These are phyloP conservation scores for Geranium incanum DNA, from an alignment of 441 rosid species.

Conservation along the genomic window DNA sequence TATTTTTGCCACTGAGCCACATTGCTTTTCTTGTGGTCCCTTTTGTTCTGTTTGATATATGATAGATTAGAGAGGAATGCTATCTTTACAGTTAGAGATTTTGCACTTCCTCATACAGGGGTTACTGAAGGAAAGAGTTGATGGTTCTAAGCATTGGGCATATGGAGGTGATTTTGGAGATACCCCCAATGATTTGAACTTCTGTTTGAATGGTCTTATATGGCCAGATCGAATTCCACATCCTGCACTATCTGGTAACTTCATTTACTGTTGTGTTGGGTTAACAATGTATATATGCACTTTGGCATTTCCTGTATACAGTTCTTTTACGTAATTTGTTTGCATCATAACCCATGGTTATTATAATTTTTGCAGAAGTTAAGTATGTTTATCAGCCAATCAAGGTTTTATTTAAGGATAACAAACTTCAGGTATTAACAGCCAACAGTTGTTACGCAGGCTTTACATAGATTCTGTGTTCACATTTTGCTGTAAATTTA, in stretches of 20 bases:
- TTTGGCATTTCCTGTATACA: conserved; percentile 12
- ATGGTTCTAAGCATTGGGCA: conserved; percentile 82
- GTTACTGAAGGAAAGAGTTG: conserved; percentile 57
- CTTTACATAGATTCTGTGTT: conserved; percentile 17
- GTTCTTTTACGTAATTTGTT: conserved; percentile 17
- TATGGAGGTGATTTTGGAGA: conserved; percentile 99
- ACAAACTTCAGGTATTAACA: conserved; percentile 45
- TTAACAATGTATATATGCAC: conserved; percentile 8
- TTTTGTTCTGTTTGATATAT: neutral
- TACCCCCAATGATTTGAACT: conserved; percentile 83
- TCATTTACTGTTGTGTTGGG: conserved; percentile 16
- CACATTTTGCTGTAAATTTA: conserved; percentile 20
- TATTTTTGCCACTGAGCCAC: conserved; percentile 7
- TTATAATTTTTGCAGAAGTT: conserved; percentile 53
- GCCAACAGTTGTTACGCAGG: conserved; percentile 17
- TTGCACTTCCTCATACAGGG: conserved; percentile 41
- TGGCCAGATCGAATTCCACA: conserved; percentile 98
- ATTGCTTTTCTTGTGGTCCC: neutral
- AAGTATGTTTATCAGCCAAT: conserved; percentile 79
- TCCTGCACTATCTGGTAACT: conserved; percentile 81
- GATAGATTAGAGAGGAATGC: neutral
- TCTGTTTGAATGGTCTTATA: conserved; percentile 76
- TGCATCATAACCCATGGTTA: conserved; percentile 24
- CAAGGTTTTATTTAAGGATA: conserved; percentile 52
- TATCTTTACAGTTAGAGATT: conserved; percentile 11